Evolutionary conservation across 192 early-diverging fungal genomes (phyloP).

Genomic region (Oehlia diaphana): DNA sequence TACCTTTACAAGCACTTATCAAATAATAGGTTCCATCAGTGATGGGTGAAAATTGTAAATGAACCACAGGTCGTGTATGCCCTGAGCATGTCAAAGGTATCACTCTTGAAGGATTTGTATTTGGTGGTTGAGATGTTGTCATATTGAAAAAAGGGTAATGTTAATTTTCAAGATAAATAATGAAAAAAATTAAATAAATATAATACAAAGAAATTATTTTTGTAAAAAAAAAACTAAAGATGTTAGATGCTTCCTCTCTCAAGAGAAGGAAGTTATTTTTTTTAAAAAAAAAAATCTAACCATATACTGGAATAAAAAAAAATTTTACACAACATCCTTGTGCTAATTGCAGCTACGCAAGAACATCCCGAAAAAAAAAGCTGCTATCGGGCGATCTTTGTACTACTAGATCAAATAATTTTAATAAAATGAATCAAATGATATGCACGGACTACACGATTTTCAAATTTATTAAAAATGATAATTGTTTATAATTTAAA

Average conservation of each 20-base stretch:
- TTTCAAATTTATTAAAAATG: too few relatives aligned
- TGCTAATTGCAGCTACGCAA: too few relatives aligned
- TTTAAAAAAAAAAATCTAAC: too few relatives aligned
- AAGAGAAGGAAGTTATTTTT: neutral
- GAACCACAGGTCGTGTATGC: conserved; percentile 88
- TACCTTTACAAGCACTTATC: conserved; percentile 89
- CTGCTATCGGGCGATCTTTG: too few relatives aligned
- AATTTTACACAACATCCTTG: too few relatives aligned
- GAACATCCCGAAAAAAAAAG: too few relatives aligned
- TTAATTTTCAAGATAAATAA: neutral
- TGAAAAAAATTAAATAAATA: neutral
- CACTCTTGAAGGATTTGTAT: conserved; percentile 46
- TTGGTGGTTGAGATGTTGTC: conserved; percentile 24
- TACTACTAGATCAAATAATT: too few relatives aligned
- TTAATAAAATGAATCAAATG: too few relatives aligned
- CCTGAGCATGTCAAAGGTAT: conserved; percentile 88
- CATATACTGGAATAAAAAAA: too few relatives aligned
- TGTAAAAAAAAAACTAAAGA: neutral
- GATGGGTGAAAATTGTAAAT: conserved; percentile 79
- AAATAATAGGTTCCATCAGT: conserved; percentile 76
- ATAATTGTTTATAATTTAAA: too few relatives aligned
- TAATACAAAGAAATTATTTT: neutral
- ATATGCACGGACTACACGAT: too few relatives aligned
- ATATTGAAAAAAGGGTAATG: neutral
- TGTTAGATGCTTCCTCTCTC: neutral